These are phyloP conservation scores for Carex cristatella DNA, from an alignment of 176 grass and related monocot species.

Conservation along the genomic window DNA sequence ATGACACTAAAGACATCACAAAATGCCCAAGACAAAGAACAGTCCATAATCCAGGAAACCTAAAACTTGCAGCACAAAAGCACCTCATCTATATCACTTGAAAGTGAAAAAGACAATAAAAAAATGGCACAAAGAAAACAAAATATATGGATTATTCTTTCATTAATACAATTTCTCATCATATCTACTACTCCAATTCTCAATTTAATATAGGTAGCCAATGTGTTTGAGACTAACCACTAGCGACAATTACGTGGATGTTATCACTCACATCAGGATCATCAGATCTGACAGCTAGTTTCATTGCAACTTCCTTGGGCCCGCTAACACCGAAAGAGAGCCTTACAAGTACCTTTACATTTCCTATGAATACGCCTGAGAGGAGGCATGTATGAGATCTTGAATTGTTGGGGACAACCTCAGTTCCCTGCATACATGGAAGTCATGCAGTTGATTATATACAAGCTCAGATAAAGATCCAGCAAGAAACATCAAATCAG, in stretches of 20 bases:
- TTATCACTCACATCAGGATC: constrained; percentile 75
- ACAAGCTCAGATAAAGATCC: not conserved
- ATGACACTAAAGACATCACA: constrained; percentile 2
- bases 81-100: constrained; percentile 14
- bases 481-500: not conserved
- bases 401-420: constrained; percentile 79
- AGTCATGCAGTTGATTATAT: not conserved
- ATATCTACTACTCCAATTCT: constrained; percentile 21
- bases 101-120: not conserved
- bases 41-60: constrained; percentile 3
- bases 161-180: constrained; percentile 8
- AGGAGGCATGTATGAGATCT: constrained; percentile 91
- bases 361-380: constrained; percentile 71
- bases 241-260: constrained; percentile 91
- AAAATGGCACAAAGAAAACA: not conserved
- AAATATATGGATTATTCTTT: constrained; percentile 14
- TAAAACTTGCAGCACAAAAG: constrained; percentile 1
- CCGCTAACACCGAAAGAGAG: constrained; percentile 82
- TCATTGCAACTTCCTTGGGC: constrained; percentile 97
- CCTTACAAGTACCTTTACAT: constrained; percentile 74
- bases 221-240: constrained; percentile 43
- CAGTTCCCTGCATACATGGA: constrained; percentile 57
- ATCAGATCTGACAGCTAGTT: constrained; percentile 87
- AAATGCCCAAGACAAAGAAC: not conserved
- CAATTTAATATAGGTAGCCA: not conserved